phyloP scores from a whole-genome alignment of 208 protist genomes.

The Endotrypanum monterogeii region DNA sequence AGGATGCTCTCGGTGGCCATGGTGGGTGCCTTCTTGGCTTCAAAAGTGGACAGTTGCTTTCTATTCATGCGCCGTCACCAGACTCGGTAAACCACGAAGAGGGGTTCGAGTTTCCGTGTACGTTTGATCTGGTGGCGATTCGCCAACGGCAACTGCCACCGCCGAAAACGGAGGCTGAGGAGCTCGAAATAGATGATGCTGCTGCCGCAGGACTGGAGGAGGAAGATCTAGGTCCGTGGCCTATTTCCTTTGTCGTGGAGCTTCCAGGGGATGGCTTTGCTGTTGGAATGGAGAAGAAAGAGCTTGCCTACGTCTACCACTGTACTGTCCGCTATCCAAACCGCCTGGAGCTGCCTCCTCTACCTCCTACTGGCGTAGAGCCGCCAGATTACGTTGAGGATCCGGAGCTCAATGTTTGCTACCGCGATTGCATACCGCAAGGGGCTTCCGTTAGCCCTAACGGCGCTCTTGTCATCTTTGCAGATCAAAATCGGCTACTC shows the following conservation, averaged over 20 bases:
- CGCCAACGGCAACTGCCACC: conserved; percentile 71
- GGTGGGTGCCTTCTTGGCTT: conserved; percentile 74
- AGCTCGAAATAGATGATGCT: conserved; percentile 69
- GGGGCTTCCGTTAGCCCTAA: conserved; percentile 37
- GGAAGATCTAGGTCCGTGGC: conserved; percentile 82
- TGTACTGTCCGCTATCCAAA: conserved; percentile 65
- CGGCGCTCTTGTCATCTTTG: conserved; percentile 51
- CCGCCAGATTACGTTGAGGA: conserved; percentile 89
- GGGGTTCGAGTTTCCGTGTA: conserved; percentile 68
- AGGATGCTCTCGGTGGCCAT: conserved; percentile 6
- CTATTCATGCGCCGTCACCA: conserved; percentile 48
- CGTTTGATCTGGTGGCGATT: conserved; percentile 72
- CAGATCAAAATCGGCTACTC: conserved; percentile 34
- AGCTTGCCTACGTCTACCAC: conserved; percentile 78
- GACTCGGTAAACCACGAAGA: conserved; percentile 59
- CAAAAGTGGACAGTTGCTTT: conserved; percentile 68
- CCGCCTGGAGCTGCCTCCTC: conserved; percentile 57
- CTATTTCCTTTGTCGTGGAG: conserved; percentile 48
- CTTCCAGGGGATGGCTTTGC: conserved; percentile 37
- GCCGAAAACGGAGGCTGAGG: conserved; percentile 53
- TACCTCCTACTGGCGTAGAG: conserved; percentile 86
- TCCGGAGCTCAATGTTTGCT: conserved; percentile 83
- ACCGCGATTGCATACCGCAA: conserved; percentile 57
- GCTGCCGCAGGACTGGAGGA: conserved; percentile 50
- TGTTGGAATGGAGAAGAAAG: conserved; percentile 69